Percentiles rank a stretch among this genome's conserved stretches.
phyloP scores from a whole-genome alignment of 1,284 basidiomycete genomes.

The Rhodofomes roseus region DNA sequence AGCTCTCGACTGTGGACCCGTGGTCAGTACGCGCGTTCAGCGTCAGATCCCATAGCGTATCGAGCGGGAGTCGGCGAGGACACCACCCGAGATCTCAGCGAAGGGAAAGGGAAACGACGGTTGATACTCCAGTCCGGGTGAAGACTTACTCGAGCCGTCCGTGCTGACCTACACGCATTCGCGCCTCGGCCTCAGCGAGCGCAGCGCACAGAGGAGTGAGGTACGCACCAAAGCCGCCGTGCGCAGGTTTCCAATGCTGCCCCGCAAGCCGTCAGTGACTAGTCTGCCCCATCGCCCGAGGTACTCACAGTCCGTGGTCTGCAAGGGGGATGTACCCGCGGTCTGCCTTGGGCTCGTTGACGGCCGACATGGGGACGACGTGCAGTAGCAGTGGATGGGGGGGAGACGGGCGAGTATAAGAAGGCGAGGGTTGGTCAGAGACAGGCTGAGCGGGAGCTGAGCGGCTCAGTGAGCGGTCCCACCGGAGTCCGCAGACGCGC shows the following conservation, averaged over 20 bases:
- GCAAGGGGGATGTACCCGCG: constrained; percentile 23
- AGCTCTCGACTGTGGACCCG: constrained; percentile 67
- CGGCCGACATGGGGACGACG: not conserved
- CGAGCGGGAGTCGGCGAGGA: too few relatives aligned
- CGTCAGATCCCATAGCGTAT: too few relatives aligned
- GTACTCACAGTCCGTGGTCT: constrained; percentile 24
- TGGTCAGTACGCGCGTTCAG: too few relatives aligned
- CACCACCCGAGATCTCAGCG: too few relatives aligned
- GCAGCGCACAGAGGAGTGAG: not conserved
- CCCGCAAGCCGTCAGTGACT: too few relatives aligned
- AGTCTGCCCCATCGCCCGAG: too few relatives aligned
- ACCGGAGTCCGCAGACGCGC: not conserved
- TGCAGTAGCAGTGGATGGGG: not conserved
- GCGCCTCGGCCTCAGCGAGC: not conserved
- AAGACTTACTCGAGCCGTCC: constrained; percentile 68
- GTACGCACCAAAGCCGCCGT: constrained; percentile 68
- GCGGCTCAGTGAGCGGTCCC: too few relatives aligned
- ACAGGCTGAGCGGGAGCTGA: too few relatives aligned
- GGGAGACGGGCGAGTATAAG: not conserved
- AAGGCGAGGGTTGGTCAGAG: not conserved
- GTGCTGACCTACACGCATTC: constrained; percentile 51
- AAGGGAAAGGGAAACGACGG: too few relatives aligned
- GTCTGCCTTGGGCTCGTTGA: constrained; percentile 13
- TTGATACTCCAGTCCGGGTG: too few relatives aligned
- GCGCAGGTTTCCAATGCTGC: constrained; percentile 74